Percentiles rank a stretch among this genome's conserved stretches.
Evolutionary conservation across 2,329 filamentous ascomycete genomes (phyloP).

Genomic region (Fusarium sterilihyphosum): DNA sequence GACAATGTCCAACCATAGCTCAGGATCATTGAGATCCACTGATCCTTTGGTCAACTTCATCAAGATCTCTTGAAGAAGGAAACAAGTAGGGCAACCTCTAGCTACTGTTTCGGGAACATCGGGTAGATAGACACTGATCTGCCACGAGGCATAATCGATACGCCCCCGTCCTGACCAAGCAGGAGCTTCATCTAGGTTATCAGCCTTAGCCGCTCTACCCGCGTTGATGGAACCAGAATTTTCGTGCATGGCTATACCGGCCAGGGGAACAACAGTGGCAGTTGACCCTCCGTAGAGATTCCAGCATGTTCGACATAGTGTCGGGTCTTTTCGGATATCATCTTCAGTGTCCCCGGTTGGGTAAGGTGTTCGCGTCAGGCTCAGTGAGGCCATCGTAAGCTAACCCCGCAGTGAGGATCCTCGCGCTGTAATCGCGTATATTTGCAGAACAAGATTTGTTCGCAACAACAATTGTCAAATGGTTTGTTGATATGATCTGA

Average conservation of each 20-base stretch:
- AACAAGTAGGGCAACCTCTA: conserved; percentile 24
- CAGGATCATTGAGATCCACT: neutral
- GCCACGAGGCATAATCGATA: conserved; percentile 31
- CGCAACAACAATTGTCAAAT: neutral
- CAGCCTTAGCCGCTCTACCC: neutral
- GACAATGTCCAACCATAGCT: conserved; percentile 14
- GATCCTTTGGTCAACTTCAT: conserved; percentile 11
- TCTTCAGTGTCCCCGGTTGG: conserved; percentile 19
- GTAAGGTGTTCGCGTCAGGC: conserved; percentile 10
- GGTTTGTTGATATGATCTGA: neutral
- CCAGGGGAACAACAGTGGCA: neutral
- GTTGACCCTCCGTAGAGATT: conserved; percentile 34
- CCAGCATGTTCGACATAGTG: conserved; percentile 27
- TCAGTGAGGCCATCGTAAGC: conserved; percentile 21
- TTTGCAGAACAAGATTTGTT: neutral
- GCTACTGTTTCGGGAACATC: conserved; percentile 10
- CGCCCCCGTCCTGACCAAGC: conserved; percentile 18
- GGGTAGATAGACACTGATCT: conserved; percentile 6
- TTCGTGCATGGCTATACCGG: conserved; percentile 33
- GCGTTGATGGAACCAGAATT: conserved; percentile 19
- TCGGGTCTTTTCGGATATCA: conserved; percentile 22
- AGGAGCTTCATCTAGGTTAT: neutral
- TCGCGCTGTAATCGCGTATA: neutral
- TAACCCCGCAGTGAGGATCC: conserved; percentile 18
- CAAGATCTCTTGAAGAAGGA: conserved; percentile 8